Base-by-base conservation (phyloP, 257 asterid genomes). In the Scutellaria minor region DNA sequence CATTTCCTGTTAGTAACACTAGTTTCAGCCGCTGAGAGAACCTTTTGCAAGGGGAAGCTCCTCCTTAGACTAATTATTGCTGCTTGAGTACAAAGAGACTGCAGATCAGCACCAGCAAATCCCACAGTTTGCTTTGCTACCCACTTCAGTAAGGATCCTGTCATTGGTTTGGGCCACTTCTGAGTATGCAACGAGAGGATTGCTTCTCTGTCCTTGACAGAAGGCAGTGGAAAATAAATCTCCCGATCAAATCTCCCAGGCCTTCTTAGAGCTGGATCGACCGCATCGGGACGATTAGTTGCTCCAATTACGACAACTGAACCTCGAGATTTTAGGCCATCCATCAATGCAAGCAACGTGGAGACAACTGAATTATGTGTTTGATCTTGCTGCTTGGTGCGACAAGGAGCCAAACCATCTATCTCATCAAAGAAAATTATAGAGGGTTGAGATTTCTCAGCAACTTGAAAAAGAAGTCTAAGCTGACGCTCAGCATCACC, bases 401-500 rank as follows among this genome's bases (percentile, higher is more conserved):
- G 98, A 68, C 88, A 88, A 75, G 99, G 99, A 68, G 99, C 99
- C 85, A 95, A 89, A 57, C 99, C 99, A 75, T 95, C 99, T 80
- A 95, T 95, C 86, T 95, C 99, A 71, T 95, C 99, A 47, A 95
- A 95, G 88, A 95, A 89, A 66, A 95, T 95, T 68, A 95, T 93
- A 75, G 99, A 95, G 53, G 99, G 99, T 74, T 95, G 99, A 80
- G 97, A 90, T 84, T 88, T 95, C 84, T 95, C 99, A 4, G 99
- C 99, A 63, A 87, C 99, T 78, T 95, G 98, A 78, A 95, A 95
- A 63, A 95, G 74, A 81, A 95, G 98, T 77, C 98, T 85, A 7
- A 95, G 85, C 84, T 95, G 98, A 64, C 98, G 96, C 86, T 95
- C 99, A 77, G 98, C 94, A 77, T 95, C 99, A 64, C 99, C 99